These are phyloP conservation scores for Prunella vulgaris DNA, from an alignment of 257 asterid genomes.

Conservation along the genomic window DNA sequence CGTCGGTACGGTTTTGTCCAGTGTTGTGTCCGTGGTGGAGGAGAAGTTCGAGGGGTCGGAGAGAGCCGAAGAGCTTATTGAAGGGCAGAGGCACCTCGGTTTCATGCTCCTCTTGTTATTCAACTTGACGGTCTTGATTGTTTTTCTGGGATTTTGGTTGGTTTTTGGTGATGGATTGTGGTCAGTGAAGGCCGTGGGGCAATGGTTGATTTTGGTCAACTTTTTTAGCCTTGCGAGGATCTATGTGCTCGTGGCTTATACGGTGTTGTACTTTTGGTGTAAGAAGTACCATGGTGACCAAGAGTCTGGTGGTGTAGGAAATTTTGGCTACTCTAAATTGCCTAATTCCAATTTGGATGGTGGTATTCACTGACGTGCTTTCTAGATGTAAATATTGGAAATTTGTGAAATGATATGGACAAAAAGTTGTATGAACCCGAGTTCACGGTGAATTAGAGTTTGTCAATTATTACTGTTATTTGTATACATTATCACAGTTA, in stretches of 20 bases:
- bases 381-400: no score
- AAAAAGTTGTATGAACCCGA: no score
- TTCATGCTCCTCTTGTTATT: conserved; percentile 23
- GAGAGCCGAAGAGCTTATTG: conserved; percentile 32
- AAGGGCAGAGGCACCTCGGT: conserved; percentile 37
- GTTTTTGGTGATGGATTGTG: not conserved
- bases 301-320: conserved; percentile 8
- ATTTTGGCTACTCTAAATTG: conserved; percentile 17
- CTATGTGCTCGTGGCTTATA: conserved; percentile 16
- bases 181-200: not conserved
- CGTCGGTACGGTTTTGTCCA: conserved; percentile 14
- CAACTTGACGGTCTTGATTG: not conserved
- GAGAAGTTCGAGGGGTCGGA: conserved; percentile 36
- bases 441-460: no score
- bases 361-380: no score
- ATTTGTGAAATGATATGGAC: no score
- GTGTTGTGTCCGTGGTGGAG: conserved; percentile 36
- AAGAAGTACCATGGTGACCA: conserved; percentile 42
- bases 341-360: not conserved
- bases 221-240: conserved; percentile 11
- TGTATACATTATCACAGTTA: no score
- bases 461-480: no score
- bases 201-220: conserved; percentile 17
- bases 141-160: conserved; percentile 13
- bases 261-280: conserved; percentile 40